Evolutionary conservation across 2,329 filamentous ascomycete genomes (phyloP).

Genomic region (Ilyonectria destructans): DNA sequence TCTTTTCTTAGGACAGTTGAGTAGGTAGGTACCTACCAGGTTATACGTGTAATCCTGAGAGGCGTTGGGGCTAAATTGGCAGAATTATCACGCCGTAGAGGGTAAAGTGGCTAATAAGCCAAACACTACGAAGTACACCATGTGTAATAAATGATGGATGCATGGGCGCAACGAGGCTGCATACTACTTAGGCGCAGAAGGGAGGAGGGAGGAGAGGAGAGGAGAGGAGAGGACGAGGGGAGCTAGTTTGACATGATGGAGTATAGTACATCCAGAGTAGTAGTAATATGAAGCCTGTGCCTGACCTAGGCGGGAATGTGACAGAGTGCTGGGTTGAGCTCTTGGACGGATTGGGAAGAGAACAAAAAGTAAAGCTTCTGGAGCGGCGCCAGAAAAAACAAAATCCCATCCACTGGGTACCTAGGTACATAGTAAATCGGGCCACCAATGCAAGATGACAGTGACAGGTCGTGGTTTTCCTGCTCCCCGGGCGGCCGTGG

Average conservation of each 20-base stretch:
- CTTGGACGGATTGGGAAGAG: conserved; percentile 23
- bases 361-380: conserved; percentile 43
- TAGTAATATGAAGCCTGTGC: neutral
- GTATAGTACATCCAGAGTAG: too few species aligned
- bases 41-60: neutral
- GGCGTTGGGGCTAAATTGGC: neutral
- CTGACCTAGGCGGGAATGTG: neutral
- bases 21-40: neutral
- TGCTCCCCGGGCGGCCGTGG: neutral
- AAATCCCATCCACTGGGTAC: conserved; percentile 18
- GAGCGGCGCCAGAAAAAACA: conserved; percentile 39
- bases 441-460: conserved; percentile 48
- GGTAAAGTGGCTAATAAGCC: neutral
- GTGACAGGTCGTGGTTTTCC: conserved; percentile 43
- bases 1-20: too few species aligned
- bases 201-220: too few species aligned
- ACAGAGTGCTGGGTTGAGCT: neutral
- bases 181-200: too few species aligned
- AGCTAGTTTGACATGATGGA: too few species aligned
- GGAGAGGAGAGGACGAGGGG: too few species aligned
- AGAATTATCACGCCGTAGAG: neutral
- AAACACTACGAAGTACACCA: neutral
- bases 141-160: neutral
- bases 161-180: neutral
- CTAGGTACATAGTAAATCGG: conserved; percentile 17